Percentiles rank a stretch among this genome's conserved stretches.
Conservation (phyloP, 129 eudicot species). For the Erigeron canadensis region DNA sequence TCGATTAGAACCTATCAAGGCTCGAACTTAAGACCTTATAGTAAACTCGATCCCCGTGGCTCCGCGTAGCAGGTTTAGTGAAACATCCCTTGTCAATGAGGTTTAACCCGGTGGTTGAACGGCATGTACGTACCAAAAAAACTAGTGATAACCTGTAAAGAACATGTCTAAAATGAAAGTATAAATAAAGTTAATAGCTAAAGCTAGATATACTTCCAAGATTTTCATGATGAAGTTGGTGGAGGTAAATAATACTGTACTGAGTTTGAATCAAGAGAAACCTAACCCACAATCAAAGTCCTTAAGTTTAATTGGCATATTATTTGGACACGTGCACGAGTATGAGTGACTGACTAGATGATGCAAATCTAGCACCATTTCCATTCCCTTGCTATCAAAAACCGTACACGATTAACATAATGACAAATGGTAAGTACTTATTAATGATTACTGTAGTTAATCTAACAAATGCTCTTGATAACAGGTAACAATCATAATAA, state of each 20-base stretch:
- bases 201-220: constrained; percentile 28
- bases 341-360: constrained; percentile 11
- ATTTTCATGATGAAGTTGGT: constrained; percentile 28
- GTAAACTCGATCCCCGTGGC: too few species aligned
- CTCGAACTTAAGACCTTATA: too few species aligned
- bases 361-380: constrained; percentile 25
- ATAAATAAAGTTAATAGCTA: neutral
- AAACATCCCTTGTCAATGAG: too few species aligned
- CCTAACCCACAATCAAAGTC: constrained; percentile 24
- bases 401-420: neutral
- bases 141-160: too few species aligned
- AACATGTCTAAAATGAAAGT: constrained; percentile 18
- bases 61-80: too few species aligned
- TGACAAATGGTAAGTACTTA: too few species aligned
- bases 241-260: constrained; percentile 32
- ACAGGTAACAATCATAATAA: too few species aligned
- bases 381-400: constrained; percentile 39
- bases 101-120: too few species aligned
- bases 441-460: too few species aligned
- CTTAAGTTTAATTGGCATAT: constrained; percentile 31
- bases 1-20: too few species aligned
- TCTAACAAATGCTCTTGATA: too few species aligned
- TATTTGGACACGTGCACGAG: constrained; percentile 17
- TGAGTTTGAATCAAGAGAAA: constrained; percentile 38
- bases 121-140: too few species aligned